Percentiles rank a stretch among this genome's conserved stretches.
phyloP scores from a whole-genome alignment of 148 eudicot species.

The Simmondsia chinensis region DNA sequence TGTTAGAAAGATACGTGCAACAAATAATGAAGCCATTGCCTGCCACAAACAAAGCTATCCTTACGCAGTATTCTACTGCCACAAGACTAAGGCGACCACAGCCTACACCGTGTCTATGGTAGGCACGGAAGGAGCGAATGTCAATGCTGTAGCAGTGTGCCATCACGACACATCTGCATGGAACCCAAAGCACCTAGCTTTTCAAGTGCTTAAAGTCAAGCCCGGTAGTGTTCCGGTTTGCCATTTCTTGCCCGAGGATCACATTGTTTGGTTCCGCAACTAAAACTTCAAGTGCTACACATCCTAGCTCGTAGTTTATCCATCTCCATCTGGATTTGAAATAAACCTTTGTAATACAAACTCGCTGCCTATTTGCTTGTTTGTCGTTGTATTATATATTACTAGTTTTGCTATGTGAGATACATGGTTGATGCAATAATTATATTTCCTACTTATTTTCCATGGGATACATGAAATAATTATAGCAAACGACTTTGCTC shows the following conservation, averaged over 20 bases:
- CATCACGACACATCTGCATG: constrained; percentile 54
- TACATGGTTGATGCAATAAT: too few relatives aligned
- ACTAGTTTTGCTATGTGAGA: too few relatives aligned
- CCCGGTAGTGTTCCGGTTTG: constrained; percentile 59
- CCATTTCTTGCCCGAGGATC: constrained; percentile 63
- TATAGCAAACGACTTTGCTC: too few relatives aligned
- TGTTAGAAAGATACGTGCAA: constrained; percentile 1
- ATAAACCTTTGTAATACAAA: too few relatives aligned
- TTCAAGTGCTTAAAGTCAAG: constrained; percentile 46
- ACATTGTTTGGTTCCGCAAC: constrained; percentile 19
- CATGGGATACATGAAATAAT: too few relatives aligned
- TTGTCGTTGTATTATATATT: too few relatives aligned
- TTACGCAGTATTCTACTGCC: constrained; percentile 64
- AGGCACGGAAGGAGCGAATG: constrained; percentile 26
- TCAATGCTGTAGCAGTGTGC: constrained; percentile 44
- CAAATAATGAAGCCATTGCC: constrained; percentile 14
- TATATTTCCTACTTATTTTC: too few relatives aligned
- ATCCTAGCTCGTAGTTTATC: too few relatives aligned
- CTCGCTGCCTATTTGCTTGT: too few relatives aligned
- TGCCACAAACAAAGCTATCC: constrained; percentile 56
- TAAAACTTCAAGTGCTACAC: too few relatives aligned
- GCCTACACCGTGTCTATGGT: constrained; percentile 32
- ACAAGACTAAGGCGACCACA: constrained; percentile 26
- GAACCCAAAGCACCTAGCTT: constrained; percentile 67
- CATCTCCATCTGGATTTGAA: too few relatives aligned